Conservation (phyloP, 2,329 filamentous ascomycete genomes). For the Furcasterigmium sp. region DNA sequence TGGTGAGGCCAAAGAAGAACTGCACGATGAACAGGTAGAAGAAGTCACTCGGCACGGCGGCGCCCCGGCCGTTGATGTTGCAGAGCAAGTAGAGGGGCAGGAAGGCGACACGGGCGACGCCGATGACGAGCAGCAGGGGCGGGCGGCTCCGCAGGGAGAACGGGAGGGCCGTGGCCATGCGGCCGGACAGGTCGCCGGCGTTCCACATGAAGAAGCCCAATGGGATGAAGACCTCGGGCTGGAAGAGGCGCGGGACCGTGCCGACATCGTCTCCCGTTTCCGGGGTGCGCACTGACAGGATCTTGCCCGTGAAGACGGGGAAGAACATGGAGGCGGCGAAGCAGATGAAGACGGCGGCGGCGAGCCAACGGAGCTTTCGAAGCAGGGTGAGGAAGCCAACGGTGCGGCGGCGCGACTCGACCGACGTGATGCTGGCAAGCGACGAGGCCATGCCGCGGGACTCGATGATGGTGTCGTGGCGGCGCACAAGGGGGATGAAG, state of each 20-base stretch:
- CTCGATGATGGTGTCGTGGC: constrained; percentile 50
- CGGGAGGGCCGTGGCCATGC: constrained; percentile 59
- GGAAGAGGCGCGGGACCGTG: constrained; percentile 51
- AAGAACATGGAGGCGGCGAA: constrained; percentile 91
- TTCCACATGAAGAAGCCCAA: constrained; percentile 94
- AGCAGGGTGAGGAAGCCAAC: constrained; percentile 60
- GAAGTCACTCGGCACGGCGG: constrained; percentile 69
- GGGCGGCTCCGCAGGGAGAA: constrained; percentile 58
- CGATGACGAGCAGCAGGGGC: constrained; percentile 59
- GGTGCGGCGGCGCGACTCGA: constrained; percentile 45
- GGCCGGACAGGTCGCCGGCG: constrained; percentile 73
- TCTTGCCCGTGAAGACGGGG: constrained; percentile 80
- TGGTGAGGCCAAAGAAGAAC: constrained; percentile 75
- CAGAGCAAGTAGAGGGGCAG: constrained; percentile 86
- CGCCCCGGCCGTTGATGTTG: constrained; percentile 75
- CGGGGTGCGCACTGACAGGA: constrained; percentile 32
- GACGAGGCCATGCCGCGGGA: constrained; percentile 46
- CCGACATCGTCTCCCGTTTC: constrained; percentile 19
- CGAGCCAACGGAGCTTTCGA: constrained; percentile 72
- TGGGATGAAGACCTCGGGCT: constrained; percentile 77
- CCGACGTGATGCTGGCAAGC: constrained; percentile 44
- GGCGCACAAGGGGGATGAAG: constrained; percentile 67
- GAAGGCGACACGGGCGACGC: constrained; percentile 62
- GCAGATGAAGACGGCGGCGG: constrained; percentile 71
- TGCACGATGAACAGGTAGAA: constrained; percentile 88